A percentile compares a stretch with the other conserved stretches of the same genome.
Evolutionary conservation across 2,329 filamentous ascomycete species (phyloP).

Genomic region (Alternaria triticimaculans): DNA sequence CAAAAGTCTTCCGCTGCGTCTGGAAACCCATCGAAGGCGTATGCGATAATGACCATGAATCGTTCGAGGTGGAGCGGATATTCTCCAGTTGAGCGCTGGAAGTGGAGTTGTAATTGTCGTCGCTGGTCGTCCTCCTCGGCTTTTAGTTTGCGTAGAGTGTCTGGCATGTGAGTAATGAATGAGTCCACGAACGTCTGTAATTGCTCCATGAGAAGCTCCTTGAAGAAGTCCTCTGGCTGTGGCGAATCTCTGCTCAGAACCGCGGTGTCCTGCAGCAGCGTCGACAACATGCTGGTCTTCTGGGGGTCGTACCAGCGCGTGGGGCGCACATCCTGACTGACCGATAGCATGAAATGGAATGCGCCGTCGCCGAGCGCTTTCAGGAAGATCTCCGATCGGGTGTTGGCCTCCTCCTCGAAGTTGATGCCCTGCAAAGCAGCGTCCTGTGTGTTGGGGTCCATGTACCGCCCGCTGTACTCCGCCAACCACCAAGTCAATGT

Average conservation of each 20-base stretch:
- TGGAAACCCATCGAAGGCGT: conserved; percentile 83
- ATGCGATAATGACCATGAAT: conserved; percentile 90
- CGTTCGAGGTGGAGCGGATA: conserved; percentile 73
- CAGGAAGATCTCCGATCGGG: conserved; percentile 75
- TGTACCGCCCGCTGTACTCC: conserved; percentile 89
- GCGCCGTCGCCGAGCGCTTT: conserved; percentile 85
- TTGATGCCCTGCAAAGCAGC: conserved; percentile 62
- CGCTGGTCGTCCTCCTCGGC: conserved; percentile 89
- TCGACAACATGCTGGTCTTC: conserved; percentile 79
- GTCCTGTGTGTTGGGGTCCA: conserved; percentile 70
- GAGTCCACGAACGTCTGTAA: conserved; percentile 88
- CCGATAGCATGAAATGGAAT: conserved; percentile 87
- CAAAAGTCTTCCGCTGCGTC: conserved; percentile 90
- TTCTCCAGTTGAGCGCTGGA: conserved; percentile 59
- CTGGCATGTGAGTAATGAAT: conserved; percentile 94
- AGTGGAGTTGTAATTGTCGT: conserved; percentile 53
- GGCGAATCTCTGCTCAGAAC: conserved; percentile 71
- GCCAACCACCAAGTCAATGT: conserved; percentile 86
- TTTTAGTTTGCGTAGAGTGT: conserved; percentile 84
- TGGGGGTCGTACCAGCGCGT: conserved; percentile 89
- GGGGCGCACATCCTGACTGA: conserved; percentile 80
- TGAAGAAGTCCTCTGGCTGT: conserved; percentile 75
- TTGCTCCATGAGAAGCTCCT: conserved; percentile 75
- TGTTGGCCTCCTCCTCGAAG: conserved; percentile 69
- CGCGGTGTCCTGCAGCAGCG: conserved; percentile 81